A percentile compares a stretch with the other conserved stretches of the same genome.
Conservation (phyloP, 768 basidiomycete species). For the Tricholoma bakamatsutake region DNA sequence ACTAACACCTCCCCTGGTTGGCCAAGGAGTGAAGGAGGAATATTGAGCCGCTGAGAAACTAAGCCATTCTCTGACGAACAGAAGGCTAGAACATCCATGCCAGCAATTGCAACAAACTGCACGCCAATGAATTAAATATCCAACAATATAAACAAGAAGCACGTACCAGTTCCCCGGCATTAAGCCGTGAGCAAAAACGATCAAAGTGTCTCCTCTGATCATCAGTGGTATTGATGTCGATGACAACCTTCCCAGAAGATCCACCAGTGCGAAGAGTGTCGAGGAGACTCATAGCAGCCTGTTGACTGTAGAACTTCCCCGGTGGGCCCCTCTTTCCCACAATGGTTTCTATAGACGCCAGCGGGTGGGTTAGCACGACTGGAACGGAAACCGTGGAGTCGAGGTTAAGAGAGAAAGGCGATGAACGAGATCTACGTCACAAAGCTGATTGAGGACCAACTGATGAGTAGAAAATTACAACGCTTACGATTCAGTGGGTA, state of each 20-base stretch:
- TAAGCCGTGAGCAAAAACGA: constrained; percentile 43
- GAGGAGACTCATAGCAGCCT: constrained; percentile 45
- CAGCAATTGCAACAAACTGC: constrained; percentile 55
- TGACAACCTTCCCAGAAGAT: constrained; percentile 40
- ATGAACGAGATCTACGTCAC: constrained; percentile 19
- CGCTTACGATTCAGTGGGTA: constrained; percentile 24
- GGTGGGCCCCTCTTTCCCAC: constrained; percentile 38
- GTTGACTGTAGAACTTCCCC: constrained; percentile 54
- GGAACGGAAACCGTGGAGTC: constrained; percentile 47
- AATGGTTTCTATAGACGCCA: constrained; percentile 32
- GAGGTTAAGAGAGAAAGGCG: constrained; percentile 43
- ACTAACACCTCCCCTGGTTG: constrained; percentile 43
- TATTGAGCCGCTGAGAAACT: constrained; percentile 43
- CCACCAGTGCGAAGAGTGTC: constrained; percentile 46
- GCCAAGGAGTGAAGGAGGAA: constrained; percentile 40
- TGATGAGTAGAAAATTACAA: not conserved
- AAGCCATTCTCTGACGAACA: constrained; percentile 47
- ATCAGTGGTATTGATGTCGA: constrained; percentile 33
- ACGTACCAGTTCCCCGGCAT: constrained; percentile 49
- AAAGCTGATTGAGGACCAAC: not conserved
- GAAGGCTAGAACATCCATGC: constrained; percentile 48
- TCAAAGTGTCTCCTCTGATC: constrained; percentile 42
- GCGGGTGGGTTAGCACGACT: constrained; percentile 37
- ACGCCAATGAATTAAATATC: not conserved
- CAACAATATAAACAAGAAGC: not conserved